These are phyloP conservation scores for Chamaecyparis obtusa DNA, from an alignment of 75 land plant species.

Conservation along the genomic window DNA sequence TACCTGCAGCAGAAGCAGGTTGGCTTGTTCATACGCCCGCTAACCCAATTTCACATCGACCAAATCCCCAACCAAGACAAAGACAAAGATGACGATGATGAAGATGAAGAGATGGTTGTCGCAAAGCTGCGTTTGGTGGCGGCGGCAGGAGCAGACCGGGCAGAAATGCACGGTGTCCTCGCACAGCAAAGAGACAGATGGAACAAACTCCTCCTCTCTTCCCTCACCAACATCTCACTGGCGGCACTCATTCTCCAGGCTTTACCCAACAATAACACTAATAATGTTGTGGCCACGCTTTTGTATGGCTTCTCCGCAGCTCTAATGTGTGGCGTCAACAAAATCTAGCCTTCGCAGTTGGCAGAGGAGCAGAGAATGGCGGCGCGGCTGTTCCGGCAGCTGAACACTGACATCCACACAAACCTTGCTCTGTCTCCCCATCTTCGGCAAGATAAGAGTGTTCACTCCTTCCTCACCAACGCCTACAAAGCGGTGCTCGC, in stretches of 20 bases:
- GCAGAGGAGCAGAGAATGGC: constrained; percentile 75
- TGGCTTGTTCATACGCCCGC: too few relatives aligned
- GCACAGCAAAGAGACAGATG: constrained; percentile 60
- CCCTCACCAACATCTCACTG: constrained; percentile 41
- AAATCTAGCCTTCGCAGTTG: constrained; percentile 70
- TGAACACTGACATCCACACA: constrained; percentile 25
- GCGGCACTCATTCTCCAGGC: constrained; percentile 47
- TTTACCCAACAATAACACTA: not conserved
- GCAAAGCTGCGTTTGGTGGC: constrained; percentile 15
- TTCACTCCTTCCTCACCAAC: not conserved
- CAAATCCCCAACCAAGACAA: too few relatives aligned
- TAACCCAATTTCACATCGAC: too few relatives aligned
- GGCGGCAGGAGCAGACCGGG: constrained; percentile 45
- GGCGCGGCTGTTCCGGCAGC: constrained; percentile 37
- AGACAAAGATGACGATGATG: not conserved
- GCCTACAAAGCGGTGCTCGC: constrained; percentile 43
- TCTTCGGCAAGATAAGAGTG: constrained; percentile 15
- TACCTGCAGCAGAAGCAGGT: too few relatives aligned
- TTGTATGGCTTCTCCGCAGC: constrained; percentile 36
- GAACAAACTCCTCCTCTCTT: constrained; percentile 48
- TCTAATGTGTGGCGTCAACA: constrained; percentile 33
- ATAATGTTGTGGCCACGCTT: constrained; percentile 6
- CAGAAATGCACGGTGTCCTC: constrained; percentile 56
- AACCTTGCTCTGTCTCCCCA: constrained; percentile 14
- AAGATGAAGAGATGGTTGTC: not conserved